These are phyloP conservation scores for Tylopilus felleus DNA, from an alignment of 768 basidiomycete species.

Conservation along the genomic window DNA sequence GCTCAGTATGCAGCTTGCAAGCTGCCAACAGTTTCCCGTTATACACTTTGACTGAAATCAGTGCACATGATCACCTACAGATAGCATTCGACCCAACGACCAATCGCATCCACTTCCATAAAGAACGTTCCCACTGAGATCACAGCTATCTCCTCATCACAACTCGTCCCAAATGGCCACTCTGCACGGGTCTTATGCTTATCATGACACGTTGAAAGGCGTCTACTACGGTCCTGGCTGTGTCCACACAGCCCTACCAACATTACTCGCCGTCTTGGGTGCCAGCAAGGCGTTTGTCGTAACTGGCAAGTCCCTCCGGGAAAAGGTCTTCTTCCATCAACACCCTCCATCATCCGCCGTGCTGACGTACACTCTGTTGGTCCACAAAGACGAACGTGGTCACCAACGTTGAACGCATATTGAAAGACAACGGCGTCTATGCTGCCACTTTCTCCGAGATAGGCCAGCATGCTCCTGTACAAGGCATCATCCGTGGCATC, in stretches of 20 bases:
- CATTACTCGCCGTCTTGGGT: slow-evolving; percentile 50
- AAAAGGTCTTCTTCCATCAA: slow-evolving; percentile 43
- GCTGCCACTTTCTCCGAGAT: slow-evolving; percentile 71
- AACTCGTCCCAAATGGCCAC: slow-evolving; percentile 7
- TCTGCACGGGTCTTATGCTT: slow-evolving; percentile 56
- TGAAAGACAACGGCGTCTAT: slow-evolving; percentile 56
- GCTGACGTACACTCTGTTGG: slow-evolving; percentile 10
- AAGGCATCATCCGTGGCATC: slow-evolving; percentile 58
- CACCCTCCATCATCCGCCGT: background rate
- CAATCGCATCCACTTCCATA: background rate
- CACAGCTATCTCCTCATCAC: background rate
- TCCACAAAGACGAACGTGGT: slow-evolving; percentile 26
- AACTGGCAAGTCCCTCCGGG: slow-evolving; percentile 64
- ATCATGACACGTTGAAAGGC: slow-evolving; percentile 63
- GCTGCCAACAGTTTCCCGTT: slow-evolving; percentile 1
- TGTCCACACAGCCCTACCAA: slow-evolving; percentile 58
- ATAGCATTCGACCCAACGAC: background rate
- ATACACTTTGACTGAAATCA: slow-evolving; percentile 2
- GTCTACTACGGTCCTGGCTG: slow-evolving; percentile 74
- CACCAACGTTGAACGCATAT: slow-evolving; percentile 34
- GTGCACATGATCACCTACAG: slow-evolving; percentile 6
- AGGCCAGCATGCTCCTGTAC: slow-evolving; percentile 68
- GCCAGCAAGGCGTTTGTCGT: slow-evolving; percentile 66
- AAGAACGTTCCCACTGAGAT: slow-evolving; percentile 3
- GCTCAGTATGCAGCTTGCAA: background rate